Base-by-base conservation (phyloP, 768 basidiomycete genomes). In the Serpula lacrymans region DNA sequence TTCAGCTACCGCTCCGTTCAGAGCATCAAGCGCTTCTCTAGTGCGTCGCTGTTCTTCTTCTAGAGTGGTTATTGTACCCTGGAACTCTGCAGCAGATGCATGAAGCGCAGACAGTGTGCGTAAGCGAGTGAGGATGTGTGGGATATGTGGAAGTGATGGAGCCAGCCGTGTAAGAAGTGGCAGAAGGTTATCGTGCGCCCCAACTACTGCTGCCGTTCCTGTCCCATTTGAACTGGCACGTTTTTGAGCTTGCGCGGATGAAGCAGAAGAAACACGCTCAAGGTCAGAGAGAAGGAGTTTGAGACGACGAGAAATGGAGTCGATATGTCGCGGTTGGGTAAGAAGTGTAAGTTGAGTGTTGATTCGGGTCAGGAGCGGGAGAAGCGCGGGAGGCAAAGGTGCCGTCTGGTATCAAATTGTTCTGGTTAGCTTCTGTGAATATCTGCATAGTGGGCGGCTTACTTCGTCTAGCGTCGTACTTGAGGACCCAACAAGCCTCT, bases 291-390 rank as follows among this genome's bases (percentile, higher is more conserved):
- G 73, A 13, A 98, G 77, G 6, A 97, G 69, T 55, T 98, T 99
- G 46, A 98, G 77, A 4, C 95, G 83, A 4, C 95, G 80, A 2
- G 94, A 94, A 47, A 97, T 87, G 9, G 91, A 88, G 62, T 99
- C 96, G 36, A 98, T 83, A 56, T 98, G 93, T 12, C 94, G 82
- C 0, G 96, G 95, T 66, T 97, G 93, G 0, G 95, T 89, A 33
- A 99, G 80, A 12, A 97, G 71, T 6, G 82, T 78, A 17, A 98
- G 69, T 58, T 96, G 92, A 16, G 80, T 79, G 54, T 89, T 91
- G 31, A 97, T 78, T 31, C 88, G 80, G 13, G 78, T 77, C 39
- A 97, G 73, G 35, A 88, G 76, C 0, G 89, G 84, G 3, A 96
- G 67, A n/a, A 97, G 70, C 3, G 89, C 88, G 5, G 84, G 74